phyloP scores from a whole-genome alignment of 139 green algal genomes.

The Parachlorella kessleri region DNA sequence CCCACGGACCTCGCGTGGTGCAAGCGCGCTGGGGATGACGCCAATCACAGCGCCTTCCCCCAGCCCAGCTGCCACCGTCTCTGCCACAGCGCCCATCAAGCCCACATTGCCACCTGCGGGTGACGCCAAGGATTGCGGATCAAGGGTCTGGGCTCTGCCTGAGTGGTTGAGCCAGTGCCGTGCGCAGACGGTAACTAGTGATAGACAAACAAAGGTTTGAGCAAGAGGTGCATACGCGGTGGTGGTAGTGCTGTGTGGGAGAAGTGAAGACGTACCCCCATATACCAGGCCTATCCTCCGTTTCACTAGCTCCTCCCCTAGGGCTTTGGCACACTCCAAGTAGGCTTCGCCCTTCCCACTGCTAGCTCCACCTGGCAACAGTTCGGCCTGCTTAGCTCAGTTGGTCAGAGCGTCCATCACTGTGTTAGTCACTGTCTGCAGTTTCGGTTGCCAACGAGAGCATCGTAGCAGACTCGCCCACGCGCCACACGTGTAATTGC shows the following conservation, averaged over 20 bases:
- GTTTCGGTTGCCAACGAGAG: too few species aligned
- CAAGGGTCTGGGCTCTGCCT: neutral
- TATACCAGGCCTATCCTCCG: conserved; percentile 72
- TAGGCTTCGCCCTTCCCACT: conserved; percentile 52
- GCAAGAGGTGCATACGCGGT: too few species aligned
- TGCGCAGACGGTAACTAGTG: too few species aligned
- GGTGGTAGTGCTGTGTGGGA: too few species aligned
- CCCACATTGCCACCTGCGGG: conserved; percentile 68
- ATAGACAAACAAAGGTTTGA: too few species aligned
- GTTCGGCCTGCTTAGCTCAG: too few species aligned
- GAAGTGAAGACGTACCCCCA: conserved; percentile 45
- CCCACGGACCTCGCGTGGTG: conserved; percentile 43
- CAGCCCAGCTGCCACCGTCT: conserved; percentile 47
- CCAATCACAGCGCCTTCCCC: conserved; percentile 69
- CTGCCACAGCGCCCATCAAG: conserved; percentile 79
- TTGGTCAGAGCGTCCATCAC: too few species aligned
- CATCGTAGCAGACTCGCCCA: too few species aligned
- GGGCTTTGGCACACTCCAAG: conserved; percentile 35
- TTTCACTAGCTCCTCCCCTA: conserved; percentile 59
- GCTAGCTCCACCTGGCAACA: conserved; percentile 52
- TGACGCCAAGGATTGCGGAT: neutral
- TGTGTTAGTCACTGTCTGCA: too few species aligned
- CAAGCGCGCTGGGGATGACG: conserved; percentile 71
- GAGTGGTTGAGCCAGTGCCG: too few species aligned
- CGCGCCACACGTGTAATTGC: too few species aligned